Percentiles rank a stretch among this genome's conserved stretches.
phyloP scores from a whole-genome alignment of 2,329 filamentous ascomycete genomes.

The Endothia cerciana region DNA sequence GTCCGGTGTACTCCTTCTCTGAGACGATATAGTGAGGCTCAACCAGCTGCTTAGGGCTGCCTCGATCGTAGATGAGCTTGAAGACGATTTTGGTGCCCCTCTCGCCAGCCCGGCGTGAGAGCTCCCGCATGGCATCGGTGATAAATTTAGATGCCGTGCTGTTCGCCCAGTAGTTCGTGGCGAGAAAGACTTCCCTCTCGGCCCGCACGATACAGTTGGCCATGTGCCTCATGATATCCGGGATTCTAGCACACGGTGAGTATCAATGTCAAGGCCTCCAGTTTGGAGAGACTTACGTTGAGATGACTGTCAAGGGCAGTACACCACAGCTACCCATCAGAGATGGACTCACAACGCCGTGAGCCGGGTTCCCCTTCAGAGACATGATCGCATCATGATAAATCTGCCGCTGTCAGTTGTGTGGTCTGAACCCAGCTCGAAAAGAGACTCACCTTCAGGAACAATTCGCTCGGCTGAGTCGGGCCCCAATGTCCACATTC shows the following conservation, averaged over 20 bases:
- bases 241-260: constrained; percentile 45
- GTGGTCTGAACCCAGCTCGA: background rate
- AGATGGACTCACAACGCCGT: constrained; percentile 56
- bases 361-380: constrained; percentile 54
- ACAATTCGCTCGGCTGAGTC: constrained; percentile 66
- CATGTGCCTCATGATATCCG: constrained; percentile 75
- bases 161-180: constrained; percentile 77
- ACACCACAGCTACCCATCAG: constrained; percentile 61
- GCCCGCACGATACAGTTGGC: constrained; percentile 76
- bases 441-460: constrained; percentile 55
- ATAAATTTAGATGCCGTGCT: constrained; percentile 70
- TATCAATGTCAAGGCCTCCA: background rate
- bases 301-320: constrained; percentile 71
- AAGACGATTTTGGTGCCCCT: constrained; percentile 63
- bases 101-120: constrained; percentile 66
- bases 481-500: constrained; percentile 71
- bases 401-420: constrained; percentile 45
- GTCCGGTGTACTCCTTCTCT: constrained; percentile 60
- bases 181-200: constrained; percentile 72
- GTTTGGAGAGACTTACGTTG: constrained; percentile 45
- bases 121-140: constrained; percentile 69
- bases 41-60: constrained; percentile 64
- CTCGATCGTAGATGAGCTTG: constrained; percentile 77
- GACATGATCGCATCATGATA: constrained; percentile 67
- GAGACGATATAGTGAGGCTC: constrained; percentile 67